Evolutionary conservation across 306 rosid genomes (phyloP).

Genomic region (Cyamopsis tetragonoloba): DNA sequence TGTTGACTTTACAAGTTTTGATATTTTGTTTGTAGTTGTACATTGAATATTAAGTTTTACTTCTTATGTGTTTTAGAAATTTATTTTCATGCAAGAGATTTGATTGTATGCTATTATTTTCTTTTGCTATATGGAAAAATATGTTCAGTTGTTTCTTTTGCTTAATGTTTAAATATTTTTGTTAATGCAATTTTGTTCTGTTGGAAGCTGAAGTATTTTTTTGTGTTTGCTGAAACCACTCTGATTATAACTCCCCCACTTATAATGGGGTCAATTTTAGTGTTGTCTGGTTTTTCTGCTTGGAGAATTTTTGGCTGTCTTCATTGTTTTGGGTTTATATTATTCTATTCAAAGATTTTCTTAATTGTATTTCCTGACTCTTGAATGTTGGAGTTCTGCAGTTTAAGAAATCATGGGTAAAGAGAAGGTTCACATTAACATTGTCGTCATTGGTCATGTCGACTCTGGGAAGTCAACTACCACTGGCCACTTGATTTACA

Average conservation of each 20-base stretch:
- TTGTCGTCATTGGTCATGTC: conserved; percentile 32
- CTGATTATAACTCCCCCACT: not conserved
- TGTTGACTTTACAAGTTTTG: no score
- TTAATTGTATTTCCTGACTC: not conserved
- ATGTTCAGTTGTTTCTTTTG: not conserved
- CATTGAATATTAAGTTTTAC: no score
- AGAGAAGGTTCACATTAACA: conserved; percentile 31
- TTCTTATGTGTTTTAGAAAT: no score
- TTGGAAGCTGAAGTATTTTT: not conserved
- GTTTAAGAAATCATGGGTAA: conserved; percentile 25
- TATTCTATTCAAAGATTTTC: not conserved
- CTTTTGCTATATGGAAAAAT: no score
- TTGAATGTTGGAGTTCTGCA: not conserved
- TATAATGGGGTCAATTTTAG: not conserved
- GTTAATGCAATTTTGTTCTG: not conserved
- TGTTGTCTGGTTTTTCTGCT: not conserved
- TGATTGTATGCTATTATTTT: not conserved
- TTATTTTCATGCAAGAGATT: not conserved
- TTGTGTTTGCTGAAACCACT: not conserved
- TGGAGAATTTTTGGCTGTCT: not conserved
- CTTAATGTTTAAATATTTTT: not conserved
- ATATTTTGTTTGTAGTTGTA: no score
- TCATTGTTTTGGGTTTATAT: no score
- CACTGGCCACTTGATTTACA: conserved; percentile 31
- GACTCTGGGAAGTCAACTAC: conserved; percentile 34